Conservation (phyloP, 192 early-diverging fungal genomes). For the Martensiomyces pterosporus region DNA sequence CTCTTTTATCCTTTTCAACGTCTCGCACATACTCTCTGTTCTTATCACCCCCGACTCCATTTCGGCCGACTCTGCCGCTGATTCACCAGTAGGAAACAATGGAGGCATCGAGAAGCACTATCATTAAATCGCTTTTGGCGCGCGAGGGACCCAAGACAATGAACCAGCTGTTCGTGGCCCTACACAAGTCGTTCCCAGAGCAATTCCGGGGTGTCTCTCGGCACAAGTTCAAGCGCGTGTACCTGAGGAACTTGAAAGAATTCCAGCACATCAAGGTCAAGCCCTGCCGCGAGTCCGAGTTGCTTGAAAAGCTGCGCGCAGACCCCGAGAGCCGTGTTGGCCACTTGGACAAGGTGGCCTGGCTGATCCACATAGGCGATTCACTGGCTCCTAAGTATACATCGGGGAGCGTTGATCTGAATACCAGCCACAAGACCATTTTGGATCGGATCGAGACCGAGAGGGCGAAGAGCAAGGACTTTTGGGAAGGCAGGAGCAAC, state of each 20-base stretch:
- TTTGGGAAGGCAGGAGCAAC: constrained; percentile 45
- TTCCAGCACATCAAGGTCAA: constrained; percentile 29
- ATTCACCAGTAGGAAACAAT: background rate
- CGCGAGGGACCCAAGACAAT: constrained; percentile 36
- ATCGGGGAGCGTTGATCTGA: constrained; percentile 5
- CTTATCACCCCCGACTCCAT: no score
- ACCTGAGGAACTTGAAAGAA: constrained; percentile 34
- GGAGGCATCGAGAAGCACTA: constrained; percentile 27
- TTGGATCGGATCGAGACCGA: constrained; percentile 16
- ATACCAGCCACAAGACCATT: constrained; percentile 10
- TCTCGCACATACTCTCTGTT: no score
- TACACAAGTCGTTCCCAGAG: constrained; percentile 13
- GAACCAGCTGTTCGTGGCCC: constrained; percentile 22
- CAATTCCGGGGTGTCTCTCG: constrained; percentile 26
- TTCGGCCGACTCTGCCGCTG: no score
- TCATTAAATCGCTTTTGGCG: constrained; percentile 34
- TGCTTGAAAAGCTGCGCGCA: constrained; percentile 12
- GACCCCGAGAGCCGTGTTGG: constrained; percentile 23
- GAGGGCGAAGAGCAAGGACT: constrained; percentile 34
- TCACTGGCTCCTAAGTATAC: constrained; percentile 8
- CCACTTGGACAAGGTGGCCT: constrained; percentile 11
- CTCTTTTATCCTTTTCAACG: no score
- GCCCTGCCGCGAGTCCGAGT: constrained; percentile 12
- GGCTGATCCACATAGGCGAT: constrained; percentile 14
- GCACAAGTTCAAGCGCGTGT: constrained; percentile 31